Conservation (phyloP, 2,329 filamentous ascomycete genomes). For the Hypoxylon sp. region DNA sequence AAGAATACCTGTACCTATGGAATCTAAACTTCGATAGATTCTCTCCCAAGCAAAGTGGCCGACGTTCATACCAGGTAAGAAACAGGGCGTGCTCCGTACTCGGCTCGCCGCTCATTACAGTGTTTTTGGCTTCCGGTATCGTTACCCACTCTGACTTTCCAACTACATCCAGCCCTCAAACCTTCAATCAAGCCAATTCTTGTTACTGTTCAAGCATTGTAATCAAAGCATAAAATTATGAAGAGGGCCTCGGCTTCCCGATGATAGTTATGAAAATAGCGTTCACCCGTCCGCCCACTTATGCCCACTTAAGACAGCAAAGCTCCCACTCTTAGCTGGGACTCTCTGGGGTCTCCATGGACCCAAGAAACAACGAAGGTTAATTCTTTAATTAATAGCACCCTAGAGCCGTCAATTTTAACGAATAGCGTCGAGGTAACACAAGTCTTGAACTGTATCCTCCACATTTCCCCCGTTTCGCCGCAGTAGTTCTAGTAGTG, state of each 20-base stretch:
- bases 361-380: constrained; percentile 35
- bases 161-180: background rate
- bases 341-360: constrained; percentile 41
- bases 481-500: constrained; percentile 23
- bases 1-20: constrained; percentile 15
- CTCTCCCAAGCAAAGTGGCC: constrained; percentile 30
- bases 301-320: constrained; percentile 15
- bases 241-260: constrained; percentile 24
- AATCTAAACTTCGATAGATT: constrained; percentile 9
- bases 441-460: constrained; percentile 30
- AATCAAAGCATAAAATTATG: constrained; percentile 42
- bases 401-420: constrained; percentile 18
- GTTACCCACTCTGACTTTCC: constrained; percentile 5
- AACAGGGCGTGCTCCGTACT: constrained; percentile 11
- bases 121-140: background rate
- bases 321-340: constrained; percentile 34
- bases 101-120: constrained; percentile 5
- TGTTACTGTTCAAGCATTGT: constrained; percentile 35
- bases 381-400: constrained; percentile 40
- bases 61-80: constrained; percentile 9
- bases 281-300: constrained; percentile 28
- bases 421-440: constrained; percentile 36
- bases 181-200: constrained; percentile 22
- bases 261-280: constrained; percentile 38
- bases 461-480: constrained; percentile 43